A percentile compares a stretch with the other conserved stretches of the same genome.
These are phyloP conservation scores for Lentinula boryana DNA, from an alignment of 768 basidiomycete genomes.

Conservation along the genomic window DNA sequence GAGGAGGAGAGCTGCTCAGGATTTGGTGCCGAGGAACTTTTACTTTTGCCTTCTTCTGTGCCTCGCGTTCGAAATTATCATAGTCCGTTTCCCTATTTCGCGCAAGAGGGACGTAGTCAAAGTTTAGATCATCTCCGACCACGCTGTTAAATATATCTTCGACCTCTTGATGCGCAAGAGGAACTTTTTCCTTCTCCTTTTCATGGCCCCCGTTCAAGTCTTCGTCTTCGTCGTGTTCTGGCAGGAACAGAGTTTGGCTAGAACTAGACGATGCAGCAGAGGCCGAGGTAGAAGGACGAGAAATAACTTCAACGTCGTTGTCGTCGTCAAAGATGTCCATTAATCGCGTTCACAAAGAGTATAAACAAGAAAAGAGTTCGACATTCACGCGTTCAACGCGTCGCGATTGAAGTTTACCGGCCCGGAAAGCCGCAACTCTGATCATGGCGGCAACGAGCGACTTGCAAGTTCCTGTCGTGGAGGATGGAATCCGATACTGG, in stretches of 20 bases:
- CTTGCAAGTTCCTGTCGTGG: constrained; percentile 43
- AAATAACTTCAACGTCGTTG: constrained; percentile 14
- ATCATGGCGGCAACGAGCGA: constrained; percentile 4
- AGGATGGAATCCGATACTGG: constrained; percentile 88
- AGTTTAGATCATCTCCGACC: constrained; percentile 30
- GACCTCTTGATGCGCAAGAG: constrained; percentile 31
- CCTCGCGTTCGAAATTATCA: not conserved
- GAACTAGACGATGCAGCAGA: not conserved
- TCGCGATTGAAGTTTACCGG: not conserved
- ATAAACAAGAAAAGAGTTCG: not conserved
- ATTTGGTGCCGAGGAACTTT: constrained; percentile 36
- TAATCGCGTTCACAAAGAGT: not conserved
- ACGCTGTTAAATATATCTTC: constrained; percentile 35
- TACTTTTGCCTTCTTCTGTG: constrained; percentile 13
- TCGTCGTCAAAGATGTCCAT: constrained; percentile 53
- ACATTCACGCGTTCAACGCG: constrained; percentile 9
- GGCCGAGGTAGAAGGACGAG: constrained; percentile 8
- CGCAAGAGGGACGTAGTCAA: constrained; percentile 40
- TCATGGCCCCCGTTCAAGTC: constrained; percentile 9
- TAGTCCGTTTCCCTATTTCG: constrained; percentile 14
- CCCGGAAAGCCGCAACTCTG: not conserved
- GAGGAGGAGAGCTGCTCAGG: constrained; percentile 42
- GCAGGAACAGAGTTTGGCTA: constrained; percentile 44
- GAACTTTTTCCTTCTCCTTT: constrained; percentile 24
- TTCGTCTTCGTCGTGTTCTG: constrained; percentile 49